Evolutionary conservation across 1,139 yeast genomes (phyloP), one percentile per base, ranked within the genome.

Genomic region (Oligophagozyma castellii): DNA sequence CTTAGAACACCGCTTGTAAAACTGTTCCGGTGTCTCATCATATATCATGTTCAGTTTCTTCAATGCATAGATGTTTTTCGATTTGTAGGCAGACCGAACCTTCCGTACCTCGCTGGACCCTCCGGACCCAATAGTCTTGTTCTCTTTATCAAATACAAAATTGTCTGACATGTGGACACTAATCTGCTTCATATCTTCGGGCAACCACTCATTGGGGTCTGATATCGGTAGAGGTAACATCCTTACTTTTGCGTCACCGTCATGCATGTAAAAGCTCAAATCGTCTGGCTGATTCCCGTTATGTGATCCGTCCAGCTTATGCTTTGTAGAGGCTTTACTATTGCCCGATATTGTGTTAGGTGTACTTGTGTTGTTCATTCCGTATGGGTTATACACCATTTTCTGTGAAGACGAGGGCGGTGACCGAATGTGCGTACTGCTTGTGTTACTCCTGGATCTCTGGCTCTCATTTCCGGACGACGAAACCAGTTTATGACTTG

Each of bases 61-160:
- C 43, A 77, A 58, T 1, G 86, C 89, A 53, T 46, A 65, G 3
- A 54, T 52, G 33, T 64, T 63, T 27, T 44, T 43, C 27, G 33
- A 35, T 22, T 38, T 35, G 26, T 35, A 38, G 34, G 62, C 61
- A 31, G 67, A 61, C 33, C 63, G 58, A 11, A 71, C 62, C 16
- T 65, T 55, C 29, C 73, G 54, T 15, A 78, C 89, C 32, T 72
- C 73, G 4, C 80, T 68, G 10, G 80, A 70, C 2, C 86, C 86
- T 28, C 92, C 92, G 32, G 67, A 67, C 6, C 89, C 92, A 35
- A 78, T 51, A 31, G 65, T 66, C 26, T 48, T 48, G 24, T 45
- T 44, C 18, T 61, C 64, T 28, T 57, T 54, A 13, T 51, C 51
- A 21, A 76, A 62, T 32, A 64, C 68, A 46, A 70, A 78, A 33